Evolutionary conservation across 2,329 filamentous ascomycete genomes (phyloP).

Genomic region (Ascochyta viciae-villosae): DNA sequence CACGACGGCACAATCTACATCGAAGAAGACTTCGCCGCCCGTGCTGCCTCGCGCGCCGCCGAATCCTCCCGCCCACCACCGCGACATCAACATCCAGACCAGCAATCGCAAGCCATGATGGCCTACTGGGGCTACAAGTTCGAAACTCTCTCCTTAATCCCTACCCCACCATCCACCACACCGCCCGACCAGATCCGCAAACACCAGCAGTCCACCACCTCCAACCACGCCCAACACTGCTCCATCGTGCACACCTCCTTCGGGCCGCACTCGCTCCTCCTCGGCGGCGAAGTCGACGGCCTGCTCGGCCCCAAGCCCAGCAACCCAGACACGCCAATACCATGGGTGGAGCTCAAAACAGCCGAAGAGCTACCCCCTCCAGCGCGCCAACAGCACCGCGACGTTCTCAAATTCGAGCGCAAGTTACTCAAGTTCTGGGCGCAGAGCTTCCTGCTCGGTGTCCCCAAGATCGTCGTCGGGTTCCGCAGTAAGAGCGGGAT

Average conservation of each 20-base stretch:
- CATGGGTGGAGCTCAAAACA: constrained; percentile 97
- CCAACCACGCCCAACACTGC: constrained; percentile 94
- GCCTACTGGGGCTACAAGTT: constrained; percentile 99
- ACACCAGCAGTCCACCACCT: constrained; percentile 74
- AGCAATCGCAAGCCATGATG: constrained; percentile 79
- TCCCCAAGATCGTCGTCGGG: constrained; percentile 89
- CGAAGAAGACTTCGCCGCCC: constrained; percentile 85
- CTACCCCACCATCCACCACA: constrained; percentile 79
- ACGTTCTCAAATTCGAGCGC: constrained; percentile 79
- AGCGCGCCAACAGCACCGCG: constrained; percentile 62
- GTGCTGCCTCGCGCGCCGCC: constrained; percentile 66
- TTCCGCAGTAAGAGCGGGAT: constrained; percentile 79
- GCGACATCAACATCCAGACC: constrained; percentile 55
- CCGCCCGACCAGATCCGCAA: constrained; percentile 79
- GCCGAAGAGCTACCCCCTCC: constrained; percentile 67
- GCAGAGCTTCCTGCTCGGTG: constrained; percentile 91
- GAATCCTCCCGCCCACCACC: constrained; percentile 34
- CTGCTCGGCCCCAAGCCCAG: constrained; percentile 45
- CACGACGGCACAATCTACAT: constrained; percentile 85
- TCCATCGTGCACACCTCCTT: constrained; percentile 90
- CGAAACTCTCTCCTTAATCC: constrained; percentile 81
- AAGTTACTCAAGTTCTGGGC: constrained; percentile 97
- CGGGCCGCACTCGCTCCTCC: constrained; percentile 74
- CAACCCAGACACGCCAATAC: constrained; percentile 59
- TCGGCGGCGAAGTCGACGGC: constrained; percentile 95